Base-by-base conservation (phyloP, 108 stramenopile genomes). In the Skeletonema tropicum region DNA sequence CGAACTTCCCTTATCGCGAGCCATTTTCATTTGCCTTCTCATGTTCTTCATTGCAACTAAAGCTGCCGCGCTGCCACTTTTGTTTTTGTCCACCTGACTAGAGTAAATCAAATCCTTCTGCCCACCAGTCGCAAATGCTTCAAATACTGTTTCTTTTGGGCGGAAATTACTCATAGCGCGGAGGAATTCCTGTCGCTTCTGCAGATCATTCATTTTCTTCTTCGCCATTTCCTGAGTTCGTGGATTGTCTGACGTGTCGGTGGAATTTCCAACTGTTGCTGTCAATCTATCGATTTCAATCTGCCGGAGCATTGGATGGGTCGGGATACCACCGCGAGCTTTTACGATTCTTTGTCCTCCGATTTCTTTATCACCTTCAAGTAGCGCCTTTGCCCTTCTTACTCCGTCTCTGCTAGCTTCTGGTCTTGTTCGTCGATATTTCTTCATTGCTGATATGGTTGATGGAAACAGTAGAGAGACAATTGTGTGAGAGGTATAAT, bases 111-210 rank as follows among this genome's bases (percentile, higher is more conserved):
- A 58, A 60, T 89, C 88, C 68, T 88, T 93, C 19, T 89, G 87
- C 21, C 89, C 90, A 17, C 94, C 96, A 38, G 92, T 91, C 10
- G 94, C 95, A 80, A 94, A 92, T 5, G 97, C 94, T 75, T 99
- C 98, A 80, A 99, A 97, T 52, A 99, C 92, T 25, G 98, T 98
- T 82, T 98, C 95, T 80, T 97, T 95, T 3, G 98, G 98, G 8
- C 98, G 95, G 68, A 98, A 99, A 72, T 88, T 85, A 3, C 93
- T 74, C 92, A 98, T 86, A 12, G 92, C 93, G 17, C 70, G 64
- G 26, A 98, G 71, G 55, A 97, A 94, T 19, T 95, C 92, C 60
- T 97, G 81, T 8, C 95, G 76, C 45, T 93, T 86, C 60, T 86
- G 77, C 0, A 84, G 68, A 41, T 89, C 86, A 12, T 59, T 62